A percentile compares a stretch with the other conserved stretches of the same genome.
Conservation (phyloP, 176 grass and related monocot genomes). For the Saccharum officinarum region DNA sequence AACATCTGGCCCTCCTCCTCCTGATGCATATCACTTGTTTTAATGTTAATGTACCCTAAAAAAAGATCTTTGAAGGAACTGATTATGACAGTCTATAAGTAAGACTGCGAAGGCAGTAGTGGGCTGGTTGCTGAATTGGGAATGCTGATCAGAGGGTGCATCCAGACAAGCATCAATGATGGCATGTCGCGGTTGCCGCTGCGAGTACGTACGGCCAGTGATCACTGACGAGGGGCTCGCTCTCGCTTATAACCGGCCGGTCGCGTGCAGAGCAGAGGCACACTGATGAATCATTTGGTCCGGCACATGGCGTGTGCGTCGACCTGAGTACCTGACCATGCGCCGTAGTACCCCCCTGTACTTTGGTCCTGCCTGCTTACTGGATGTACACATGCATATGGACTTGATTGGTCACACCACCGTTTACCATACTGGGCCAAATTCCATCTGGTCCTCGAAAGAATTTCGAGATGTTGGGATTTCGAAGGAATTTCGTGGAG, state of each 20-base stretch:
- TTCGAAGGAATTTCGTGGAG: neutral
- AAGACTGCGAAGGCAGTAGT: neutral
- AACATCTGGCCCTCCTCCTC: no score
- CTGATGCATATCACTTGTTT: no score
- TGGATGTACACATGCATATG: neutral
- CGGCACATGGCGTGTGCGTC: conserved; percentile 21
- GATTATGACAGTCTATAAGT: no score
- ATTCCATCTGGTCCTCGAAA: neutral
- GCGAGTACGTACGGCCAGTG: neutral
- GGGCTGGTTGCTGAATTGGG: conserved; percentile 31
- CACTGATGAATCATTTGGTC: conserved; percentile 31
- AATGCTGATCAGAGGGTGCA: conserved; percentile 13
- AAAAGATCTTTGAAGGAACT: neutral
- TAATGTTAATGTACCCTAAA: neutral
- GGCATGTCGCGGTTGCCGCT: neutral
- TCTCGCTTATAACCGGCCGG: neutral
- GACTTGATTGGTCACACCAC: neutral
- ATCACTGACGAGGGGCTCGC: neutral
- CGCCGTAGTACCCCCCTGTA: neutral
- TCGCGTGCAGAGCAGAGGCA: conserved; percentile 21
- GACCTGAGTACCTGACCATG: neutral
- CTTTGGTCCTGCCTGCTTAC: neutral
- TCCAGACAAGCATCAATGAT: conserved; percentile 23
- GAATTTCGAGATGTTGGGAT: neutral
- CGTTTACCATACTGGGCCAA: neutral